Conservation (phyloP, 148 eudicot species). For the Rheum nobile region DNA sequence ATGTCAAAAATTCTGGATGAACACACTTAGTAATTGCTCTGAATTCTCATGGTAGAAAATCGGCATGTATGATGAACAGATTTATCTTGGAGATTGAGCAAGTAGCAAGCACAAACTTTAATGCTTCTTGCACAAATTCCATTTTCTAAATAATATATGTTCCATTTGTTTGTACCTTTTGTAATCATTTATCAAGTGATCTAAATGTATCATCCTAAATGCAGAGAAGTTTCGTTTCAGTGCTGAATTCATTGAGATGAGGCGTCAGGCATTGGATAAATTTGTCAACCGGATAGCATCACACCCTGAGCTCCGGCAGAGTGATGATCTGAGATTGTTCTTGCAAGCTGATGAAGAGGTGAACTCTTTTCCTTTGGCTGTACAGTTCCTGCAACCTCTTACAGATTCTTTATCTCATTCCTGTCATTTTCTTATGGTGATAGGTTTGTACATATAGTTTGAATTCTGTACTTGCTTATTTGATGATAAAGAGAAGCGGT, state of each 20-base stretch:
- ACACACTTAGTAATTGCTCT: neutral
- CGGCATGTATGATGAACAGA: too few relatives aligned
- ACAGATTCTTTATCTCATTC: neutral
- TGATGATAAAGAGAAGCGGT: neutral
- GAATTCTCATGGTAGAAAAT: too few relatives aligned
- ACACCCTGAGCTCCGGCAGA: slow-evolving; percentile 73
- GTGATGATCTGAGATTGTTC: slow-evolving; percentile 88
- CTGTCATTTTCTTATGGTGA: neutral
- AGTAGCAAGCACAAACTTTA: neutral
- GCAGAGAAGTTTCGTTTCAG: slow-evolving; percentile 94
- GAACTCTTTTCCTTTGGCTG: slow-evolving; percentile 16
- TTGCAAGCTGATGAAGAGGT: slow-evolving; percentile 96
- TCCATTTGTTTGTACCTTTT: neutral
- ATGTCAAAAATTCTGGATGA: neutral
- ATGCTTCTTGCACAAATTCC: neutral
- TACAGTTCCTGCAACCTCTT: neutral
- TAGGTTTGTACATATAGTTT: neutral
- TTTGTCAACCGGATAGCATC: slow-evolving; percentile 89
- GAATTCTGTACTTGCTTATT: neutral
- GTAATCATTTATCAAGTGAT: neutral
- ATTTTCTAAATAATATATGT: neutral
- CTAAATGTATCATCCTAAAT: neutral
- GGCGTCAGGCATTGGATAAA: slow-evolving; percentile 81
- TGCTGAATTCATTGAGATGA: slow-evolving; percentile 98
- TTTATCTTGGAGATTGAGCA: too few relatives aligned